Evolutionary conservation across 129 eudicot species (phyloP).

Genomic region (Rutidosis leptorrhynchoides): DNA sequence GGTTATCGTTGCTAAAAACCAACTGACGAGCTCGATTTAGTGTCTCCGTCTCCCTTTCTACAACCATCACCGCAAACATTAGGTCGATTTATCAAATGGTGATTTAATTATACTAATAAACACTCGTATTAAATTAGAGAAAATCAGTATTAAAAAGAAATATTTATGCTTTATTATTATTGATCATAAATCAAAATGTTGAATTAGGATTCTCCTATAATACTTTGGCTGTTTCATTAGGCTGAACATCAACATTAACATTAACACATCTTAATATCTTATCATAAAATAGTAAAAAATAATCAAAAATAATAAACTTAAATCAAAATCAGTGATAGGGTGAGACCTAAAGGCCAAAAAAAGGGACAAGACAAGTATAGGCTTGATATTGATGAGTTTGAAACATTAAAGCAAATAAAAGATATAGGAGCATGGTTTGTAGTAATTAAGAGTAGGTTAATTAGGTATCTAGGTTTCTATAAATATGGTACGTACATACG

Average conservation of each 20-base stretch:
- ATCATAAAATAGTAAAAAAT: not conserved
- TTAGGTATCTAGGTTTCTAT: not conserved
- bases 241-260: too few relatives aligned
- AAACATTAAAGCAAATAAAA: slow-evolving; percentile 23
- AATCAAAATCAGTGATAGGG: not conserved
- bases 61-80: slow-evolving; percentile 20
- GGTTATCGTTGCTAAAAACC: slow-evolving; percentile 64
- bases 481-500: too few relatives aligned
- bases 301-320: not conserved
- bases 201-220: too few relatives aligned
- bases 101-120: not conserved
- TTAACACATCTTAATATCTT: too few relatives aligned
- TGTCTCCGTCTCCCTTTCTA: slow-evolving; percentile 99
- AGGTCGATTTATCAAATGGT: not conserved
- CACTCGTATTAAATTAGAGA: too few relatives aligned
- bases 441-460: not conserved
- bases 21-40: slow-evolving; percentile 94
- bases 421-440: not conserved
- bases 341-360: slow-evolving; percentile 26
- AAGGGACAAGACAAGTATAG: slow-evolving; percentile 38
- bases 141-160: too few relatives aligned
- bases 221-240: too few relatives aligned
- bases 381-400: slow-evolving; percentile 32
- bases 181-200: too few relatives aligned
- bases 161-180: too few relatives aligned